phyloP scores from a whole-genome alignment of 345 rosid species.

The Mallotus nudiflorus region DNA sequence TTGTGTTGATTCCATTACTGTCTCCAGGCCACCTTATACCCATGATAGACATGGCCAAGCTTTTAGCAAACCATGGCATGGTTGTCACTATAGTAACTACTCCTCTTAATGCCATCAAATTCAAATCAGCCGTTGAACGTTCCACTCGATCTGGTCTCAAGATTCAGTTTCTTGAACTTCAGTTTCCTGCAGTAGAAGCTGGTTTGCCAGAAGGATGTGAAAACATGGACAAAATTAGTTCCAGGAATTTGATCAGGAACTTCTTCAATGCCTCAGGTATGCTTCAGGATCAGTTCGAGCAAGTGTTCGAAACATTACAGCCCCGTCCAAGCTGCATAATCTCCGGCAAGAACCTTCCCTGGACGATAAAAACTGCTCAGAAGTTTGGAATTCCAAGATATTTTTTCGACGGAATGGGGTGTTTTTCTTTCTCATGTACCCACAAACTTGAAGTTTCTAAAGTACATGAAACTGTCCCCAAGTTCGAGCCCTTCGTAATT shows the following conservation, averaged over 20 bases:
- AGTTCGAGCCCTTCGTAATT: slow-evolving; percentile 34
- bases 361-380: slow-evolving; percentile 37
- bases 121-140: slow-evolving; percentile 11
- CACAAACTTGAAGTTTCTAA: slow-evolving; percentile 28
- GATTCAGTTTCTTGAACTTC: slow-evolving; percentile 17
- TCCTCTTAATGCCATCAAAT: slow-evolving; percentile 21
- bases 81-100: slow-evolving; percentile 14
- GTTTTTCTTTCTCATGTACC: slow-evolving; percentile 31
- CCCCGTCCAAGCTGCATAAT: slow-evolving; percentile 47
- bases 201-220: slow-evolving; percentile 22
- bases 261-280: slow-evolving; percentile 15
- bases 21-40: slow-evolving; percentile 27
- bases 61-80: slow-evolving; percentile 14
- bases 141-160: slow-evolving; percentile 5
- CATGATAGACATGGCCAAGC: slow-evolving; percentile 26
- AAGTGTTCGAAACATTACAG: background rate
- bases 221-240: slow-evolving; percentile 17
- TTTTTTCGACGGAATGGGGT: slow-evolving; percentile 43
- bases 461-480: slow-evolving; percentile 25
- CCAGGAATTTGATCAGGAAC: slow-evolving; percentile 21
- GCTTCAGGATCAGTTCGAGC: slow-evolving; percentile 20
- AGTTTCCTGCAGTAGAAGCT: slow-evolving; percentile 12
- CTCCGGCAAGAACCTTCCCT: slow-evolving; percentile 38
- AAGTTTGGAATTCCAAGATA: slow-evolving; percentile 40
- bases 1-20: slow-evolving; percentile 21